Conservation (phyloP, 257 asterid species). For the Nicotiana tomentosiformis region DNA sequence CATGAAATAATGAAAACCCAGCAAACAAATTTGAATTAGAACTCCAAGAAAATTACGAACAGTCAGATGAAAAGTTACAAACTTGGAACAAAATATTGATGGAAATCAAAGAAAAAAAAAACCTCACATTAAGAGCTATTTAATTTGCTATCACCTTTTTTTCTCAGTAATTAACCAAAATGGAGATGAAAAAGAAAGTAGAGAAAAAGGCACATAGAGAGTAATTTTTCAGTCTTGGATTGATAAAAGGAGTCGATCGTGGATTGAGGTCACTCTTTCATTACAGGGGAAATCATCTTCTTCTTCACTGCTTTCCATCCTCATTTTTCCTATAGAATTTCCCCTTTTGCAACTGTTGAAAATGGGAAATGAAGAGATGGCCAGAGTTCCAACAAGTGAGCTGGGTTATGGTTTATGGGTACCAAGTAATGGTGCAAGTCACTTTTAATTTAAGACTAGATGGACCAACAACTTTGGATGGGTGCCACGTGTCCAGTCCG, state of each 20-base stretch:
- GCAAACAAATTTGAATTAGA: too few relatives aligned
- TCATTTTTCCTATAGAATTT: slow-evolving; percentile 28
- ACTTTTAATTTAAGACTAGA: too few relatives aligned
- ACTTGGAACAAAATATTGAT: not conserved
- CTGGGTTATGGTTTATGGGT: too few relatives aligned
- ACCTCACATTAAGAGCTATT: not conserved
- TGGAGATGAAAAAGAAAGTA: not conserved
- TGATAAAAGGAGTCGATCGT: slow-evolving; percentile 89
- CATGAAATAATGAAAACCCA: not conserved
- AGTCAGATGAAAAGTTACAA: not conserved
- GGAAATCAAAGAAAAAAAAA: not conserved
- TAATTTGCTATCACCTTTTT: not conserved
- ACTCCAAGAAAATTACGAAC: too few relatives aligned
- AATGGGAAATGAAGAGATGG: not conserved
- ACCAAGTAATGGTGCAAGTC: too few relatives aligned
- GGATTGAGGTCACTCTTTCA: slow-evolving; percentile 92
- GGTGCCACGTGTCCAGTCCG: too few relatives aligned
- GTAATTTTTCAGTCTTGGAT: slow-evolving; percentile 87
- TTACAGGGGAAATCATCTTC: slow-evolving; percentile 95
- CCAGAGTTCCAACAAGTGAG: not conserved
- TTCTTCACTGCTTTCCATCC: slow-evolving; percentile 98
- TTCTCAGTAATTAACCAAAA: not conserved
- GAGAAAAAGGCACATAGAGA: not conserved
- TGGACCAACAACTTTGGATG: too few relatives aligned
- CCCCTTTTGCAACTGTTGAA: not conserved